Evolutionary conservation across 805 yeast species (phyloP).

Genomic region (Sugiyamaella qingdaonensis): DNA sequence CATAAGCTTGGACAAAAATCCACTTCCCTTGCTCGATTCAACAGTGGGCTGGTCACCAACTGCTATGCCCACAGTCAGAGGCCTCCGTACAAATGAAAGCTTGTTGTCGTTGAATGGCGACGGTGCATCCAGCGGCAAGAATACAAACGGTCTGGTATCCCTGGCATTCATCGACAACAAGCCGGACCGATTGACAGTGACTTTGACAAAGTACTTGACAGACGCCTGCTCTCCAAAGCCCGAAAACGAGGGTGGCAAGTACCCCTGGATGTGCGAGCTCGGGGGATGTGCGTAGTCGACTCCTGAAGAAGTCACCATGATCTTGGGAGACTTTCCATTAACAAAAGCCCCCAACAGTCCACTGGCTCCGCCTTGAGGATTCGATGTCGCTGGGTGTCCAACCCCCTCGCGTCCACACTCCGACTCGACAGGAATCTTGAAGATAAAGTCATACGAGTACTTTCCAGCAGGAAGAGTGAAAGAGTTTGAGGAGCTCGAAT

Average conservation of each 20-base stretch:
- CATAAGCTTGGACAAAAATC: conserved; percentile 9
- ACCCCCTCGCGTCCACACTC: conserved; percentile 14
- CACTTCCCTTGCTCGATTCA: conserved; percentile 9
- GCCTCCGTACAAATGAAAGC: conserved; percentile 43
- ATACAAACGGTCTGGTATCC: conserved; percentile 46
- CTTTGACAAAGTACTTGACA: conserved; percentile 55
- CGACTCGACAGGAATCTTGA: conserved; percentile 32
- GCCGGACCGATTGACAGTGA: conserved; percentile 52
- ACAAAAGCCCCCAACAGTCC: conserved; percentile 3
- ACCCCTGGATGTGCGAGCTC: conserved; percentile 18
- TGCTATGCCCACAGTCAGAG: conserved; percentile 18
- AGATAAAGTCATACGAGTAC: conserved; percentile 33
- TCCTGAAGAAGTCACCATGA: conserved; percentile 11
- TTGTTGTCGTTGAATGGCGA: conserved; percentile 15
- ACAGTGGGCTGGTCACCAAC: neutral
- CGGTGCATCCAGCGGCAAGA: conserved; percentile 42
- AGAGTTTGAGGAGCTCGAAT: conserved; percentile 16
- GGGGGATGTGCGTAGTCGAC: conserved; percentile 17
- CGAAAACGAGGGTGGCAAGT: conserved; percentile 33
- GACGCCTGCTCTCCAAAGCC: conserved; percentile 26
- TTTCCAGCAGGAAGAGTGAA: conserved; percentile 35
- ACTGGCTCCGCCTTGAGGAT: neutral
- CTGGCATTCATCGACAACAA: conserved; percentile 47
- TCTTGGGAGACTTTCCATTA: neutral
- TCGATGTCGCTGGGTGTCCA: neutral